phyloP scores from a whole-genome alignment of 345 rosid genomes.

The Gossypium bickii region DNA sequence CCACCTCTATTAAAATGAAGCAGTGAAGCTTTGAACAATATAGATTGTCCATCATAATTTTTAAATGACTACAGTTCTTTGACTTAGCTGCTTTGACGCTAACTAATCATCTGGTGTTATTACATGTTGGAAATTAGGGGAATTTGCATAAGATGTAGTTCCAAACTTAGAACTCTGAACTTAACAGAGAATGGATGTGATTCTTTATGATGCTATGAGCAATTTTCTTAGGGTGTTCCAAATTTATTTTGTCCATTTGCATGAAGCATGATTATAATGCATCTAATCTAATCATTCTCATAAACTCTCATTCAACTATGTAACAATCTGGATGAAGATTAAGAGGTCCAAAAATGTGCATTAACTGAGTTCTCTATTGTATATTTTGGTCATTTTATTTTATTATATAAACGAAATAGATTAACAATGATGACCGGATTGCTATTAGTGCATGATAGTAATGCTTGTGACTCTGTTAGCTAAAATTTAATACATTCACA shows the following conservation, averaged over 20 bases:
- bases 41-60: neutral
- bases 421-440: neutral
- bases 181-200: neutral
- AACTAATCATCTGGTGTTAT: neutral
- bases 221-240: neutral
- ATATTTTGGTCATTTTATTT: neutral
- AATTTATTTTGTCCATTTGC: neutral
- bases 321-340: neutral
- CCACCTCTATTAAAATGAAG: neutral
- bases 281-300: too few relatives aligned
- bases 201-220: neutral
- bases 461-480: neutral
- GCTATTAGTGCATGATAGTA: neutral
- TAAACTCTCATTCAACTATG: neutral
- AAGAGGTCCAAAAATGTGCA: neutral
- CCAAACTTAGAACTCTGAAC: neutral
- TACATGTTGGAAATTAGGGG: too few relatives aligned
- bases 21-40: neutral
- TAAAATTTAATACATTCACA: slow-evolving; percentile 9
- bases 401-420: too few relatives aligned
- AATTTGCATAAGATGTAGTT: too few relatives aligned
- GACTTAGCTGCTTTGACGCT: neutral
- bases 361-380: neutral
- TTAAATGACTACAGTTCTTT: neutral
- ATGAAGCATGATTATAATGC: neutral